A percentile compares a stretch with the other conserved stretches of the same genome.
Conservation (phyloP, 768 basidiomycete genomes). For the Termitomyces sp. region DNA sequence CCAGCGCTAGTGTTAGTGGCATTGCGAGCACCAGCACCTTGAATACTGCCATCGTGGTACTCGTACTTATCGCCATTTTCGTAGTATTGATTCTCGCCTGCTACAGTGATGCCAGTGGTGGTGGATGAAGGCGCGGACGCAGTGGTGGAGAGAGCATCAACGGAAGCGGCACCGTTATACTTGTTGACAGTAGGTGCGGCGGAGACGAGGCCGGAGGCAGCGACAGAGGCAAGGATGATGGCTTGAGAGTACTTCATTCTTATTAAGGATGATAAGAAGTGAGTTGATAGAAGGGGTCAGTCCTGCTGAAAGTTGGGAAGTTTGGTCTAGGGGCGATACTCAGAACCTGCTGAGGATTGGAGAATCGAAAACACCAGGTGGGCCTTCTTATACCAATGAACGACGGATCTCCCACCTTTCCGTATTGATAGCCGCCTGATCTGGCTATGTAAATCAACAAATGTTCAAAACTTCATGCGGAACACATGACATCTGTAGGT, state of each 20-base stretch:
- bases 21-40: not conserved
- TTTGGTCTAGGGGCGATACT: constrained; percentile 3
- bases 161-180: not conserved
- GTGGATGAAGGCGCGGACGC: not conserved
- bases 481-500: not conserved
- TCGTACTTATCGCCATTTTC: too few relatives aligned
- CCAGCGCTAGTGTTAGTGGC: not conserved
- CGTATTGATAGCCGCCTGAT: not conserved
- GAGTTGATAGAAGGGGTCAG: constrained; percentile 5
- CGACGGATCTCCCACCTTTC: not conserved
- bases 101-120: not conserved
- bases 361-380: not conserved
- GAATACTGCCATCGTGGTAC: not conserved
- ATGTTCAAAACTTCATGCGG: not conserved
- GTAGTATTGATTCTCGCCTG: not conserved
- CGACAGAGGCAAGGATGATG: constrained; percentile 11
- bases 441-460: not conserved
- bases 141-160: not conserved
- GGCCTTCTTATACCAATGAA: constrained; percentile 3
- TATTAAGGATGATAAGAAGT: constrained; percentile 1
- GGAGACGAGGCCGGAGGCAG: constrained; percentile 11
- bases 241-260: constrained; percentile 18
- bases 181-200: constrained; percentile 3
- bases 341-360: constrained; percentile 15
- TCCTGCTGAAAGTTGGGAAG: constrained; percentile 6